Percentiles rank a stretch among this genome's conserved stretches.
phyloP scores from a whole-genome alignment of 1,284 basidiomycete species.

The Testicularia cyperi region DNA sequence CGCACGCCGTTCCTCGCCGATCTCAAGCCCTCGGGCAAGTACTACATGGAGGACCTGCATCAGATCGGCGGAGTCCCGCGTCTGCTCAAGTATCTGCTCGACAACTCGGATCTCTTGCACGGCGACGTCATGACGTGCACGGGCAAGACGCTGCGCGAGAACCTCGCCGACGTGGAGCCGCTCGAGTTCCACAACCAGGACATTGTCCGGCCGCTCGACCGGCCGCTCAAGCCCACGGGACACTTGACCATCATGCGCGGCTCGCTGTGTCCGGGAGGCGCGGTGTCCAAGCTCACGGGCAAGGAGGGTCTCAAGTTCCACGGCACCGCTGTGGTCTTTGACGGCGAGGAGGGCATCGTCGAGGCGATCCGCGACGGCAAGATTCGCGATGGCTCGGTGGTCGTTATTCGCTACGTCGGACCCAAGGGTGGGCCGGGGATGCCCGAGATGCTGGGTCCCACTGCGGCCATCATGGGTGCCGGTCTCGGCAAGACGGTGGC shows the following conservation, averaged over 20 bases:
- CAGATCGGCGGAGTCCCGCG: conserved; percentile 64
- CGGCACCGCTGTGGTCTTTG: conserved; percentile 71
- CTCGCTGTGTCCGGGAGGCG: conserved; percentile 83
- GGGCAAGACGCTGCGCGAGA: conserved; percentile 81
- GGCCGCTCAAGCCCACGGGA: conserved; percentile 83
- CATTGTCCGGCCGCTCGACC: conserved; percentile 77
- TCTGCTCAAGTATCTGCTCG: conserved; percentile 72
- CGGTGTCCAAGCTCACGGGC: conserved; percentile 93
- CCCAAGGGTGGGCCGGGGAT: conserved; percentile 90
- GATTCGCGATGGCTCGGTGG: conserved; percentile 85
- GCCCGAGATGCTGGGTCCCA: conserved; percentile 85
- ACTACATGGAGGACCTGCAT: conserved; percentile 82
- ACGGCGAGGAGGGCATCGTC: conserved; percentile 78
- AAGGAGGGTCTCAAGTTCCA: conserved; percentile 89
- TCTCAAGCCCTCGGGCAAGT: conserved; percentile 70
- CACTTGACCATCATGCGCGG: conserved; percentile 87
- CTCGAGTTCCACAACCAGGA: conserved; percentile 68
- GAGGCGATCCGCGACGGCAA: conserved; percentile 77
- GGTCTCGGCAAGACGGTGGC: conserved; percentile 87
- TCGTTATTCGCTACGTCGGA: conserved; percentile 81
- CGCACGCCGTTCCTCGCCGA: conserved; percentile 83
- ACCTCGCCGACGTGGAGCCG: conserved; percentile 77
- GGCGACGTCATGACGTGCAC: conserved; percentile 85
- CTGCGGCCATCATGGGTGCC: conserved; percentile 67
- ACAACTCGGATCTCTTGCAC: conserved; percentile 72